Percentiles rank a stretch among this genome's conserved stretches.
phyloP scores from a whole-genome alignment of 768 basidiomycete species.

The Mrakia hoshinonis region DNA sequence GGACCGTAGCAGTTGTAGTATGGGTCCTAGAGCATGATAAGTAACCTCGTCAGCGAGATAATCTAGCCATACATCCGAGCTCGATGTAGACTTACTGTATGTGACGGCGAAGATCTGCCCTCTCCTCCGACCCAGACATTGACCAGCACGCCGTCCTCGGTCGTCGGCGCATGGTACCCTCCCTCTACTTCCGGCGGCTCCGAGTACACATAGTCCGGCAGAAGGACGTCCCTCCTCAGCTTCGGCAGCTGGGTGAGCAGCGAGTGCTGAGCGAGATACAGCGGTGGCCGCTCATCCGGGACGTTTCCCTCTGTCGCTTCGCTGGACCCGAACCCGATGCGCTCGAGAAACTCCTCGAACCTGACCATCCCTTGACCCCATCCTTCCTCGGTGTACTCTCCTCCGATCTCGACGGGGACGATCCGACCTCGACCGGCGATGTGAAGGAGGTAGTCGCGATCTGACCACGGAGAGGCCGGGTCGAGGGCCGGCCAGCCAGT shows the following conservation, averaged over 20 bases:
- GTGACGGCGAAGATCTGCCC: constrained; percentile 72
- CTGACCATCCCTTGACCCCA: constrained; percentile 74
- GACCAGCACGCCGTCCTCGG: constrained; percentile 43
- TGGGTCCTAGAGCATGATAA: constrained; percentile 58
- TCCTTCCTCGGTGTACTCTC: constrained; percentile 64
- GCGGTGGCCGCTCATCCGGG: constrained; percentile 33
- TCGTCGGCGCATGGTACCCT: constrained; percentile 56
- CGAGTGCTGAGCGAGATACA: constrained; percentile 88
- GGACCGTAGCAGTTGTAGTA: constrained; percentile 84
- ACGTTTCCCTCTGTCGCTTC: constrained; percentile 12
- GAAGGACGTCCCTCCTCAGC: constrained; percentile 60
- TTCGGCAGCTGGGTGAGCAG: constrained; percentile 75
- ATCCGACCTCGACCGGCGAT: constrained; percentile 70
- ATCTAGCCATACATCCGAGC: neutral
- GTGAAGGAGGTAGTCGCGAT: constrained; percentile 60
- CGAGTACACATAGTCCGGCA: constrained; percentile 87
- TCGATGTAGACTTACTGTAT: constrained; percentile 54
- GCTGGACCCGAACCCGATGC: constrained; percentile 38
- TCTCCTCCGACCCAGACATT: constrained; percentile 41
- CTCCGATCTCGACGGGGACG: constrained; percentile 83
- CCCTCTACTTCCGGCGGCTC: constrained; percentile 44
- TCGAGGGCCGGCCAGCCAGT: constrained; percentile 59
- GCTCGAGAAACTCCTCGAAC: constrained; percentile 65
- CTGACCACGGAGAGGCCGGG: constrained; percentile 36
- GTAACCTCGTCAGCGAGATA: constrained; percentile 20